These are phyloP conservation scores for Paraglomus brasilianum DNA, from an alignment of 192 early-diverging fungal genomes.

Conservation along the genomic window DNA sequence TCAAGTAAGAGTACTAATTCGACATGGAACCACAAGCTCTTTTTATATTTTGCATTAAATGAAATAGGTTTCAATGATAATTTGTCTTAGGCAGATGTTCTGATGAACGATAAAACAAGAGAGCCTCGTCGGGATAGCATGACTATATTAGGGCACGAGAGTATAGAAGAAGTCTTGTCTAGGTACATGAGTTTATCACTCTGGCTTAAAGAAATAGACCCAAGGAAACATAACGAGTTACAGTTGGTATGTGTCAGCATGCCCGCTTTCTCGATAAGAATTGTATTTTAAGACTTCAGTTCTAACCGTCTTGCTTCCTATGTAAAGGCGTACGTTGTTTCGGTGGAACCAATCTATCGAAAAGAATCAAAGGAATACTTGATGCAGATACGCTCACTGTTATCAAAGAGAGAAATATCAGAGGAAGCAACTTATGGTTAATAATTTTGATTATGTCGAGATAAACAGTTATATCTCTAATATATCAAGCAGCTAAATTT, in stretches of 20 bases:
- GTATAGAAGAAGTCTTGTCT: constrained; percentile 61
- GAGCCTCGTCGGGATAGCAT: constrained; percentile 44
- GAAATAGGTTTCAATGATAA: background rate
- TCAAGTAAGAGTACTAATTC: constrained; percentile 42
- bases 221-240: constrained; percentile 66
- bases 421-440: constrained; percentile 45
- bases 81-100: constrained; percentile 43
- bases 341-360: constrained; percentile 39
- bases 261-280: background rate
- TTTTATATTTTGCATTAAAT: too few relatives aligned
- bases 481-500: background rate
- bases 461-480: background rate
- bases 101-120: constrained; percentile 49
- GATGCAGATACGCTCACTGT: constrained; percentile 21
- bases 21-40: too few relatives aligned
- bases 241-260: constrained; percentile 53
- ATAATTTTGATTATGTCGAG: background rate
- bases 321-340: constrained; percentile 30
- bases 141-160: constrained; percentile 52
- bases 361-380: constrained; percentile 46
- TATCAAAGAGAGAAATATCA: constrained; percentile 40
- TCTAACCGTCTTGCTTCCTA: background rate
- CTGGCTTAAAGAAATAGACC: constrained; percentile 75
- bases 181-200: constrained; percentile 65
- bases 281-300: background rate